Evolutionary conservation across 805 yeast species (phyloP).

Genomic region (Saccharomycopsis sp.): DNA sequence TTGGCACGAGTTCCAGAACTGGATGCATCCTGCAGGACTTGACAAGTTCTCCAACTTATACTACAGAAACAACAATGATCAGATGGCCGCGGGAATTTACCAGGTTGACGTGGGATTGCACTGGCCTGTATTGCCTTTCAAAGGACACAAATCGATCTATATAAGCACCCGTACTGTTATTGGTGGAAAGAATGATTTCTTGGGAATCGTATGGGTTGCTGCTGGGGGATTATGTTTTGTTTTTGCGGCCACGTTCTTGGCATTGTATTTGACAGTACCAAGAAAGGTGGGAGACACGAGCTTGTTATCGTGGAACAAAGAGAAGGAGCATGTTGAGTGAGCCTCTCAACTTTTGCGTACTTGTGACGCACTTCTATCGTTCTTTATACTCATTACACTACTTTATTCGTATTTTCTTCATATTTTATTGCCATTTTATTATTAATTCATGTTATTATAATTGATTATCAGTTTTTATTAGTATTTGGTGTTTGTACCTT

Average conservation of each 20-base stretch:
- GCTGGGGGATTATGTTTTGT: constrained; percentile 66
- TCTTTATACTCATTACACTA: too few species aligned
- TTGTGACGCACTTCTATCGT: too few species aligned
- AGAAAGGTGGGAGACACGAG: constrained; percentile 68
- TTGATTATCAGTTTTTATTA: too few species aligned
- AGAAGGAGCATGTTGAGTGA: constrained; percentile 21
- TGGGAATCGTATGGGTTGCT: constrained; percentile 69
- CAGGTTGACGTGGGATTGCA: constrained; percentile 63
- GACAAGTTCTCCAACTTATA: constrained; percentile 85
- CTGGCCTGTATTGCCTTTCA: constrained; percentile 67
- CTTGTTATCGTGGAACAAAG: constrained; percentile 67
- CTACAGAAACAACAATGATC: constrained; percentile 55
- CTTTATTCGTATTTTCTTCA: not conserved
- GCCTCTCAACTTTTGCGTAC: too few species aligned
- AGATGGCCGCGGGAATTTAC: constrained; percentile 58
- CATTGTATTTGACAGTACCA: constrained; percentile 55
- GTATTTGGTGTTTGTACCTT: too few species aligned
- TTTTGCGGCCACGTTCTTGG: constrained; percentile 45
- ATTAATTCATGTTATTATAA: not conserved
- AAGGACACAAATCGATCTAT: constrained; percentile 62
- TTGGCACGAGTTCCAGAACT: constrained; percentile 86
- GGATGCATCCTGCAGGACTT: constrained; percentile 97
- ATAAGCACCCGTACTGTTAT: constrained; percentile 63
- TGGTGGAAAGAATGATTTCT: constrained; percentile 70
- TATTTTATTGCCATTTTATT: not conserved